Evolutionary conservation across 2,329 filamentous ascomycete species (phyloP).

Genomic region (Ilyonectria robusta): DNA sequence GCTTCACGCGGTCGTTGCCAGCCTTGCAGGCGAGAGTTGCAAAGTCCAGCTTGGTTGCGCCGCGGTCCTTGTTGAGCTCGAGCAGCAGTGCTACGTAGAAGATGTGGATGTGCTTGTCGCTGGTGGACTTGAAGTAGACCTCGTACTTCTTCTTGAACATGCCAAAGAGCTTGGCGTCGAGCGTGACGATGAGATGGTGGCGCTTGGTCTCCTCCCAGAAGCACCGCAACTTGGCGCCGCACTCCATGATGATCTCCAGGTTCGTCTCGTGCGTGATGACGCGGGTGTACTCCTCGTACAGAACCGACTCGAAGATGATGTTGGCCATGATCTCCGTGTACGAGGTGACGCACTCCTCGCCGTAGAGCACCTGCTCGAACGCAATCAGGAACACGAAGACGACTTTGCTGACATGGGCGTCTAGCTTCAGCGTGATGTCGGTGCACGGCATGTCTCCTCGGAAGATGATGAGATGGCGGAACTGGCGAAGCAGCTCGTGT

Average conservation of each 20-base stretch:
- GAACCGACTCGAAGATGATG: slow-evolving; percentile 42
- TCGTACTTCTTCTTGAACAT: slow-evolving; percentile 55
- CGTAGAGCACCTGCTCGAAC: slow-evolving; percentile 58
- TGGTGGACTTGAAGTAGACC: slow-evolving; percentile 41
- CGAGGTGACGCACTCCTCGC: slow-evolving; percentile 49
- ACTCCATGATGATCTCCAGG: slow-evolving; percentile 42
- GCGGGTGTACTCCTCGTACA: slow-evolving; percentile 45
- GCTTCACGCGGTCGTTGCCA: slow-evolving; percentile 50
- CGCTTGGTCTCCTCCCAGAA: slow-evolving; percentile 45
- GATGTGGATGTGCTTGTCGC: slow-evolving; percentile 51
- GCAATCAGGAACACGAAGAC: slow-evolving; percentile 62
- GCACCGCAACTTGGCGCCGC: slow-evolving; percentile 43
- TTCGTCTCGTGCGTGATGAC: slow-evolving; percentile 38
- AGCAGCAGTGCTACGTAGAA: slow-evolving; percentile 59
- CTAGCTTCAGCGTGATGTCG: slow-evolving; percentile 56
- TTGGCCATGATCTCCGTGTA: slow-evolving; percentile 58
- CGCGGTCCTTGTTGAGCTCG: slow-evolving; percentile 54
- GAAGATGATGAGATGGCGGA: slow-evolving; percentile 66
- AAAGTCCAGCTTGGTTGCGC: slow-evolving; percentile 55
- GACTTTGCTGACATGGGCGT: slow-evolving; percentile 52
- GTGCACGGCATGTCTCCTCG: slow-evolving; percentile 51
- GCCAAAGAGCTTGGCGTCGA: slow-evolving; percentile 56
- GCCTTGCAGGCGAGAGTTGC: slow-evolving; percentile 54
- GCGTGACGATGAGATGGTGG: slow-evolving; percentile 52
- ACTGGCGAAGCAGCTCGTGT: slow-evolving; percentile 61